Base-by-base conservation (phyloP, 2,329 filamentous ascomycete species). In the Xylaria sp. region DNA sequence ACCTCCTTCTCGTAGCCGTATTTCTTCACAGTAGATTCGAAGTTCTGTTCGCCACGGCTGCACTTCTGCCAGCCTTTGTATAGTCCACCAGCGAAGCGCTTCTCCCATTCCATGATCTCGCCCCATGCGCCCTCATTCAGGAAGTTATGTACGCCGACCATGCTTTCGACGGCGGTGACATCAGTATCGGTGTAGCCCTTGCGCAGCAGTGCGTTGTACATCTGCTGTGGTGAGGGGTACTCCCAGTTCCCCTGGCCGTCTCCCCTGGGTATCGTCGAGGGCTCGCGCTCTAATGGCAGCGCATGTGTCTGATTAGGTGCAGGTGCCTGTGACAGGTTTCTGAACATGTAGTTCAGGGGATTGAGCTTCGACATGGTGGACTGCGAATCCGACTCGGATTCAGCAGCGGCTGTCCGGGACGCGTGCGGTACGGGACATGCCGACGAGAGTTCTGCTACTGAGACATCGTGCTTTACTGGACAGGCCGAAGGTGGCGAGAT, bases 101-200 rank as follows among this genome's bases (percentile, higher is more conserved):
- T 87, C 84, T 99, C 96, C 95, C 95, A 98, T 51, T 92, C 92
- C 73, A 96, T 87, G 77, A 99, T 97, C 85, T 99, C 96, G 20
- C 89, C 88, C 96, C 96, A 99, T 8, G 96, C 96, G 72, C 96
- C 96, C 80, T 99, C 96, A 80, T 99, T 99, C 68, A 99, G 82
- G 77, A 98, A 98, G 82, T 99, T 99, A 85, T 99, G 96, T 12
- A 98, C 94, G 0, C 94, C 92, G 6, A 99, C 96, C 96, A 99
- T 99, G 77, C 91, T 91, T 82, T 98, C 94, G 15, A 99, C 94
- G 3, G 94, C 94, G 23, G 95, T 96, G 64, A 94, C 89, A 65
- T 97, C 94, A 0, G 96, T 98, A 79, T 98, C 94, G 0, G 92
- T 94, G 82, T 98, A 96, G 67, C 96, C 96, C 82, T 99, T 99